Evolutionary conservation across 805 yeast genomes (phyloP).

Genomic region (Tetrapisispora taiwanensis): DNA sequence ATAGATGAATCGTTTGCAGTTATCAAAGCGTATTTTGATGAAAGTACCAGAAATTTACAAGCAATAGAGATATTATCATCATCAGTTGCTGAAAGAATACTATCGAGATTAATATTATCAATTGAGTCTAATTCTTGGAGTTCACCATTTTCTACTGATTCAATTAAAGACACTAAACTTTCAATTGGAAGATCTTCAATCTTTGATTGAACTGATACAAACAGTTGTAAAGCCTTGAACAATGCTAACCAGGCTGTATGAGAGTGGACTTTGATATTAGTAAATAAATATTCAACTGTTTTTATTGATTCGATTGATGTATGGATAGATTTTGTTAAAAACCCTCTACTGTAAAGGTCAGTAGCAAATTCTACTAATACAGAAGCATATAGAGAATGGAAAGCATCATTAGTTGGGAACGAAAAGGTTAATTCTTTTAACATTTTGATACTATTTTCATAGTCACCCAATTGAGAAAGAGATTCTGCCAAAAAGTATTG

Average conservation of each 20-base stretch:
- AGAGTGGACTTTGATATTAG: conserved; percentile 24
- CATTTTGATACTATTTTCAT: conserved; percentile 44
- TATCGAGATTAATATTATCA: conserved; percentile 17
- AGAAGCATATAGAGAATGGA: conserved; percentile 45
- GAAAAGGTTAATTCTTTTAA: conserved; percentile 34
- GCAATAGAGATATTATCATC: conserved; percentile 31
- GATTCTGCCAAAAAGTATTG: conserved; percentile 59
- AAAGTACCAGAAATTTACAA: conserved; percentile 34
- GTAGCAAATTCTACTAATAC: conserved; percentile 46
- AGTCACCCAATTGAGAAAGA: conserved; percentile 54
- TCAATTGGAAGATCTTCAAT: conserved; percentile 42
- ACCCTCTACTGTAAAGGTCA: conserved; percentile 47
- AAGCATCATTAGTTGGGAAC: conserved; percentile 41
- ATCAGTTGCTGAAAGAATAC: conserved; percentile 12
- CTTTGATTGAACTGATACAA: conserved; percentile 46
- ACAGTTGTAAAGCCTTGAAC: conserved; percentile 46
- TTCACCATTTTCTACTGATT: conserved; percentile 8
- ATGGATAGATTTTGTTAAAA: conserved; percentile 52
- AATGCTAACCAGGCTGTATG: conserved; percentile 59
- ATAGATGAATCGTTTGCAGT: conserved; percentile 7
- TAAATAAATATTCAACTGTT: conserved; percentile 11
- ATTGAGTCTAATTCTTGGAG: conserved; percentile 22
- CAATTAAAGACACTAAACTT: conserved; percentile 25
- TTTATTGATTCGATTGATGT: conserved; percentile 39
- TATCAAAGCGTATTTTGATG: conserved; percentile 38